Evolutionary conservation across 1,139 yeast genomes (phyloP).

Genomic region (Saccharomyces hybrid): DNA sequence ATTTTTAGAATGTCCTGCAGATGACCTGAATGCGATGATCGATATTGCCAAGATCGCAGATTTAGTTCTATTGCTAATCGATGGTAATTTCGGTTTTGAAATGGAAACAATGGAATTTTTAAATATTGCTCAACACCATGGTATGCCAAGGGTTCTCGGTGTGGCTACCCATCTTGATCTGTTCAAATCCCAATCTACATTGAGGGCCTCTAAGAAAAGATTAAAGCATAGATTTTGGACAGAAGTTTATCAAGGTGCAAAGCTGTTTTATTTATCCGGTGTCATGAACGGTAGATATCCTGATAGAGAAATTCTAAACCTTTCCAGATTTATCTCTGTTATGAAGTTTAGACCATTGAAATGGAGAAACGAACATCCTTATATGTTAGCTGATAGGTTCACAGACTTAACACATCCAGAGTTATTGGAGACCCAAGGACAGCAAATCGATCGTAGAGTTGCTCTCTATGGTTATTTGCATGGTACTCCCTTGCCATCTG

Average conservation of each 20-base stretch:
- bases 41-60: slow-evolving; percentile 96
- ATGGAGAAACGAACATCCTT: slow-evolving; percentile 99
- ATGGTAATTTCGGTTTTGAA: slow-evolving; percentile 96
- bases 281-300: slow-evolving; percentile 97
- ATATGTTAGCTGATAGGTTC: slow-evolving; percentile 80
- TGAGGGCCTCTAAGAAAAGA: slow-evolving; percentile 86
- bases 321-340: slow-evolving; percentile 87
- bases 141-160: slow-evolving; percentile 96
- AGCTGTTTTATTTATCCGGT: slow-evolving; percentile 87
- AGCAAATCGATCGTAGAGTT: slow-evolving; percentile 79
- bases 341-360: slow-evolving; percentile 97
- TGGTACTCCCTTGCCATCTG: slow-evolving; percentile 75
- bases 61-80: slow-evolving; percentile 77
- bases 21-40: slow-evolving; percentile 91
- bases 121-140: slow-evolving; percentile 94
- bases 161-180: slow-evolving; percentile 93
- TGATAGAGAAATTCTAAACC: slow-evolving; percentile 86
- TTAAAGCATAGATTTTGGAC: slow-evolving; percentile 97
- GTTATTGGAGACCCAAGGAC: slow-evolving; percentile 56
- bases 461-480: slow-evolving; percentile 95
- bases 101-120: slow-evolving; percentile 99
- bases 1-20: slow-evolving; percentile 77
- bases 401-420: slow-evolving; percentile 96
- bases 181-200: slow-evolving; percentile 84
- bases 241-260: slow-evolving; percentile 97